Evolutionary conservation across 78 protist genomes (phyloP), one percentile per base, ranked within the genome.

Genomic region (Dictyostelium brefeldianum): DNA sequence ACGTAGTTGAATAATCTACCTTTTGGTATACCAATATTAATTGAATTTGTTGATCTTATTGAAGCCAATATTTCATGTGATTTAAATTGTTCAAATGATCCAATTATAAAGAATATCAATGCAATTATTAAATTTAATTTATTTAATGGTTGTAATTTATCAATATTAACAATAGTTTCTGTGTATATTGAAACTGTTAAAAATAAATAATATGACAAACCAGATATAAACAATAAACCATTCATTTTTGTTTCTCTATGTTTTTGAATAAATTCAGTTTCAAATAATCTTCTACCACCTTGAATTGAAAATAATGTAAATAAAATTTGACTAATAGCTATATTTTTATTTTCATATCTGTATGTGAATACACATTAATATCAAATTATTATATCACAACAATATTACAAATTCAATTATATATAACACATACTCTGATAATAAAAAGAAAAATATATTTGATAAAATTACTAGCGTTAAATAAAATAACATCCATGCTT

Each of bases 131-230:
- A 10, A 50, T 22, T 54, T 20, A 48, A 41, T 9, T 25, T 12
- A 43, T 41, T 71, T 41, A 27, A 14, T 18, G 22, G 14, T 70
- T 50, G 10, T 5, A 7, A 15, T 9, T n/a, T 46, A 29, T 27
- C 18, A 14, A 10, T 51, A 2, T 22, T 73, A 11, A 43, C 17
- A 5, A 47, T 2, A n/a, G 46, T 27, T 50, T 75, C 81, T 3
- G 46, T 50, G 18, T 15, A 62, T 18, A 29, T 8, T 56, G 87
- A 80, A 9, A 57, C 15, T 5, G 53, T 22, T 62, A 80, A 41
- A 62, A 80, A 80, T 25, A 80, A 8, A 80, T 80, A 80, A 80
- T 50, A 80, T n/a, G 75, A 56, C 22, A 80, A 11, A 62, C 87
- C 87, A n/a, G 87, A 80, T 18, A 62, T 46, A 46, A 80, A 80